Conservation (phyloP, 805 yeast genomes). For the Komagataella pseudopastoris region DNA sequence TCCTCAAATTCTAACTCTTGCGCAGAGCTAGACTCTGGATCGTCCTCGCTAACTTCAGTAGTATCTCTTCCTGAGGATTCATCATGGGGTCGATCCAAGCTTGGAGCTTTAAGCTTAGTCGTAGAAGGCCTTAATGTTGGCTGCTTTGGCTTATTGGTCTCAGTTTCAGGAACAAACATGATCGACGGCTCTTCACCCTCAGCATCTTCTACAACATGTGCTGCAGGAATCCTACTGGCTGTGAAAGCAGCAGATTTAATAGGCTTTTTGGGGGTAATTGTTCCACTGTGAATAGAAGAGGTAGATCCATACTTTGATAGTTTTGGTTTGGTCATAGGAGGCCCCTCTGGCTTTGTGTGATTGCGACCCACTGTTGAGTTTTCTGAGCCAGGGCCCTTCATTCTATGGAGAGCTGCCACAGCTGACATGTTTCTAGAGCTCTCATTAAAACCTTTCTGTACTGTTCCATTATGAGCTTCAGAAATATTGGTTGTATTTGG, state of each 20-base stretch:
- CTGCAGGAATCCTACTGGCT: slow-evolving; percentile 58
- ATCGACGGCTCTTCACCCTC: slow-evolving; percentile 57
- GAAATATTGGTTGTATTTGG: neutral
- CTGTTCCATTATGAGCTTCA: neutral
- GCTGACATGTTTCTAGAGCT: slow-evolving; percentile 4
- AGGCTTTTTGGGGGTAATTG: neutral
- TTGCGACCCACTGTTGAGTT: neutral
- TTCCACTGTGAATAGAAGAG: neutral
- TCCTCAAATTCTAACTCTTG: slow-evolving; percentile 5
- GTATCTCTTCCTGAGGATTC: neutral
- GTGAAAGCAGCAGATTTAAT: slow-evolving; percentile 23
- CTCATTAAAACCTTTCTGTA: neutral
- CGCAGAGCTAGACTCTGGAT: neutral
- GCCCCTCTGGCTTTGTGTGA: neutral
- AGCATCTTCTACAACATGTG: slow-evolving; percentile 54
- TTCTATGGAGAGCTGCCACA: neutral
- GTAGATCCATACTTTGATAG: neutral
- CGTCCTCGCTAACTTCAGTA: neutral
- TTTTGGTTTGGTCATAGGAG: neutral
- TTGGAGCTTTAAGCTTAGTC: neutral
- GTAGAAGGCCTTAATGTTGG: neutral
- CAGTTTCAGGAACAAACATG: slow-evolving; percentile 38
- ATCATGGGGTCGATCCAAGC: neutral
- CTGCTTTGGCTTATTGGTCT: slow-evolving; percentile 5
- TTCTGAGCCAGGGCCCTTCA: neutral